Evolutionary conservation across 306 rosid species (phyloP).

Genomic region (Medicago arabica): DNA sequence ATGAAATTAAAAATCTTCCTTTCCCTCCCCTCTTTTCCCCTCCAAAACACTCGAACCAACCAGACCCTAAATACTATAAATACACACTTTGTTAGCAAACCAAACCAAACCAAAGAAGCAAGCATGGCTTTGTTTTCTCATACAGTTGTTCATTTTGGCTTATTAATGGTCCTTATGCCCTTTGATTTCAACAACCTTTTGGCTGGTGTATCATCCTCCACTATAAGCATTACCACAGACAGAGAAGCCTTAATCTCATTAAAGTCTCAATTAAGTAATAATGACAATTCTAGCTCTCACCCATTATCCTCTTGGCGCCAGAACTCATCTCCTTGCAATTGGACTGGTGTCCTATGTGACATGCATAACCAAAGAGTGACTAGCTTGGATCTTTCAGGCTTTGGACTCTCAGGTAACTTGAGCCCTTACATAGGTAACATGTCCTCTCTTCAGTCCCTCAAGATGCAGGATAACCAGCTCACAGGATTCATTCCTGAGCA

Average conservation of each 20-base stretch:
- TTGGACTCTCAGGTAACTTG: slow-evolving; percentile 55
- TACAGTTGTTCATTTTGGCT: slow-evolving; percentile 18
- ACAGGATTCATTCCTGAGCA: slow-evolving; percentile 60
- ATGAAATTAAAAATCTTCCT: too few species aligned
- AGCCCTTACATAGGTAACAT: slow-evolving; percentile 60
- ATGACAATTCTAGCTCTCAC: slow-evolving; percentile 28
- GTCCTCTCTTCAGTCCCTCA: slow-evolving; percentile 59
- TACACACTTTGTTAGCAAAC: neutral
- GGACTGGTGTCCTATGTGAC: slow-evolving; percentile 71
- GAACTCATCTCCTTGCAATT: slow-evolving; percentile 58
- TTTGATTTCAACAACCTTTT: slow-evolving; percentile 9
- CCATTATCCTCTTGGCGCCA: slow-evolving; percentile 57
- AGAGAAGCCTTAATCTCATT: slow-evolving; percentile 65
- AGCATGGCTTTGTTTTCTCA: slow-evolving; percentile 48
- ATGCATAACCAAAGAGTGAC: slow-evolving; percentile 52
- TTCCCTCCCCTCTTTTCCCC: too few species aligned
- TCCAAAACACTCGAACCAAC: too few species aligned
- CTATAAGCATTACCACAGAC: slow-evolving; percentile 55
- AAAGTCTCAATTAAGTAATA: slow-evolving; percentile 46
- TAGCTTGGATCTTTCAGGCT: slow-evolving; percentile 56
- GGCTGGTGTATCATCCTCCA: slow-evolving; percentile 44
- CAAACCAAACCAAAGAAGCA: neutral
- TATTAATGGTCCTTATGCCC: slow-evolving; percentile 16
- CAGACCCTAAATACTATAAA: slow-evolving; percentile 28
- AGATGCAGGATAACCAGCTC: slow-evolving; percentile 57